Evolutionary conservation across 805 yeast genomes (phyloP), one percentile per base, ranked within the genome.

Genomic region (Suhomyces canberraensis): DNA sequence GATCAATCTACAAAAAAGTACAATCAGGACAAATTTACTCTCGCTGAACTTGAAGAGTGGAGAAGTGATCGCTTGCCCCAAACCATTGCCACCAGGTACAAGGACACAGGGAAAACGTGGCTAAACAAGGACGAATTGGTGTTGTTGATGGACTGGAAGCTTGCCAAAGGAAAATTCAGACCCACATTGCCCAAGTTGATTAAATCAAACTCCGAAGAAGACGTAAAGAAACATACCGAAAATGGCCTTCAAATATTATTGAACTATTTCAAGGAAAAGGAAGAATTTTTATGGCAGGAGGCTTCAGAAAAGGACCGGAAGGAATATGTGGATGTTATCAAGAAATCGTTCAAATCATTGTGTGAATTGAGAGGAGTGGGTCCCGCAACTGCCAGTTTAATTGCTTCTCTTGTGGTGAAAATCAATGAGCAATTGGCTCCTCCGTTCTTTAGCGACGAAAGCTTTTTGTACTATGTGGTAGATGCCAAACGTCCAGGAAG

Each of bases 361-460:
- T 63, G 71, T 40, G 57, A 55, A 26, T 52, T 73, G 26, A 54
- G 54, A 30, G 78, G 77, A 0, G 74, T 73, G 4, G 78, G 78
- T 0, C 76, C 76, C 1, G 78, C 78, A 5, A 72, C 76, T 4
- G 73, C 69, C 3, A 67, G 75, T 29, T 54, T 73, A 36, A 47
- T 73, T 0, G 42, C 68, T 27, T 70, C 76, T 1, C 42, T 71
- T 14, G 31, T 54, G 21, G n/a, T 25, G 26, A 40, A 51, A 18
- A 42, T 57, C 18, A 42, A 49, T 19, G 34, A 27, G 2, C 16
- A 21, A 1, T 43, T 56, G 17, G 54, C 65, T 2, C 71, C 73
- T 1, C 77, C 77, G 0, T 73, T 70, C 42, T 71, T 71, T 51
- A 69, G 76, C 29, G 78, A 73, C 41, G 77, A 72, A 48, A 57